Evolutionary conservation across 2,329 filamentous ascomycete genomes (phyloP), one percentile per base, ranked within the genome.

Genomic region (Colletotrichum tabaci): DNA sequence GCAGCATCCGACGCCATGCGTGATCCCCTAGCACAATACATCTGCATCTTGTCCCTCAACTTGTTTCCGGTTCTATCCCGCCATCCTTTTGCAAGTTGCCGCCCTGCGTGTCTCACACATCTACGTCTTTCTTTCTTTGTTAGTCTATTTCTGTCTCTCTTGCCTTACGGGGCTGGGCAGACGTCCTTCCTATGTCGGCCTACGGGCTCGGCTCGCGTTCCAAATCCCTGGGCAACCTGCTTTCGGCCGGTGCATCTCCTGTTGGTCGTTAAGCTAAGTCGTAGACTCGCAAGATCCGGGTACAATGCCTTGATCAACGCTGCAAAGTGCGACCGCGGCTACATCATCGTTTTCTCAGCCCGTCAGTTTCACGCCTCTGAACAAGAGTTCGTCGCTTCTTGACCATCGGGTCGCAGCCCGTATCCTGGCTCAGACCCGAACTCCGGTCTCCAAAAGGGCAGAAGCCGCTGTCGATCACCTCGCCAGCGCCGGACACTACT

Each of bases 401-500:
- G 65, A 53, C 58, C 58, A 26, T 53, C 53, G 50, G 52, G 26
- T 49, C 44, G 50, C 46, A 40, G 50, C 56, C 46, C 56, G 44
- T 63, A 63, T 44, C 65, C 58, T 63, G 68, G 68, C 56, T 58
- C 40, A 58, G 65, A 21, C 53, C 58, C 58, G 53, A 68, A 23
- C 38, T 26, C 21, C 21, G 40, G 52, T 68, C 53, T 49, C 65
- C n/a, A 21, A 68, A 71, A 23, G 23, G 60, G 69, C 65, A 68
- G 64, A 68, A 46, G 66, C 58, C 58, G 68, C 65, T 62, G 68
- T 68, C 68, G 68, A 71, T 71, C 69, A 23, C 35, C 30, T 57
- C 21, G 21, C 58, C 68, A 52, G 58, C 65, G 46, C 65, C 58
- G 58, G 47, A 55, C 58, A 30, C 30, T 30, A 30, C 30, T 30